Evolutionary conservation across 1,139 yeast genomes (phyloP).

Genomic region (Meyerozyma sp.): DNA sequence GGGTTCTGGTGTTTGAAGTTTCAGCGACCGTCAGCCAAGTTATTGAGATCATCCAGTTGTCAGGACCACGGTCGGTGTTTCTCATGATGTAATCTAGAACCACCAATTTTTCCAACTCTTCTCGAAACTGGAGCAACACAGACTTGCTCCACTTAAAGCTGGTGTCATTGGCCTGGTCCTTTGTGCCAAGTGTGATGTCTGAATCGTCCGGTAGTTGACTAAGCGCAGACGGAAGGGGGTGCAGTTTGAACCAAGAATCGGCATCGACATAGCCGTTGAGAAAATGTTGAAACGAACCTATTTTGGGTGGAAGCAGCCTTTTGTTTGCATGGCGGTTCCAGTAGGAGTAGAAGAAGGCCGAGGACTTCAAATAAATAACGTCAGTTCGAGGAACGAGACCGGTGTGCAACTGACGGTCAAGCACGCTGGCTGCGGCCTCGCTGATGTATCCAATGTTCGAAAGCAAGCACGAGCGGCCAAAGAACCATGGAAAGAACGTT

Average conservation of each 20-base stretch:
- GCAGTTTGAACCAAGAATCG: constrained; percentile 47
- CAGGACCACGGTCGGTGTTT: constrained; percentile 70
- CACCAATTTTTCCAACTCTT: constrained; percentile 64
- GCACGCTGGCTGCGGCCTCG: constrained; percentile 65
- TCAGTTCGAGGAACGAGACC: constrained; percentile 66
- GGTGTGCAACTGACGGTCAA: constrained; percentile 56
- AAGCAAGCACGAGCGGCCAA: constrained; percentile 68
- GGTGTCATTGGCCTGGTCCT: constrained; percentile 5
- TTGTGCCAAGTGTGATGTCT: constrained; percentile 13
- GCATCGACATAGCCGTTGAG: constrained; percentile 58
- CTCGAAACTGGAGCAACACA: constrained; percentile 47
- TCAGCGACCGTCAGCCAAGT: constrained; percentile 30
- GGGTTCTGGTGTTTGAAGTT: constrained; percentile 7
- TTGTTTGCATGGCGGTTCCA: constrained; percentile 36
- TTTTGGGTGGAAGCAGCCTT: constrained; percentile 37
- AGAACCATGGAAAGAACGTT: constrained; percentile 71
- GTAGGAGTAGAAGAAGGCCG: constrained; percentile 49
- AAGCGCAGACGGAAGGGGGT: constrained; percentile 50
- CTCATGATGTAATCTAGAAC: constrained; percentile 69
- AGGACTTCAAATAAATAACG: constrained; percentile 48
- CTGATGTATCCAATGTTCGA: constrained; percentile 71
- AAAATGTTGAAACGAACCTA: constrained; percentile 68
- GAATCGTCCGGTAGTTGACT: constrained; percentile 16
- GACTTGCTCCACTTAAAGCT: constrained; percentile 52
- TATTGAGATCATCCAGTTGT: constrained; percentile 72